phyloP scores from a whole-genome alignment of 495 filamentous ascomycete genomes.

The Astrothelium macrocarpum region DNA sequence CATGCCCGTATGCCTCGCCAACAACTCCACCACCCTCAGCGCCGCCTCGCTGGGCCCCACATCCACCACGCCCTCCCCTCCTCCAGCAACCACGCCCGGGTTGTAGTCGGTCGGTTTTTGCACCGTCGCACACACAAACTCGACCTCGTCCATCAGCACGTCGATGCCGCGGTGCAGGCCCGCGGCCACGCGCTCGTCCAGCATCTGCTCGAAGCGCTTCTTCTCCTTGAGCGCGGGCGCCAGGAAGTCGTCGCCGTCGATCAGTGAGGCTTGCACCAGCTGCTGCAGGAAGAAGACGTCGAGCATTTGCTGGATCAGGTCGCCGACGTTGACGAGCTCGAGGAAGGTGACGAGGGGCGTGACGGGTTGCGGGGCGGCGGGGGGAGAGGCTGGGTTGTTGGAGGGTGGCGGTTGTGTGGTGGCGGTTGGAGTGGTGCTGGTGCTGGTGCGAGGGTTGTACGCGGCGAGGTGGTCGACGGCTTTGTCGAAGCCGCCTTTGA shows the following conservation, averaged over 20 bases:
- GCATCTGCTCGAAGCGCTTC: conserved; percentile 97
- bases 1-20: conserved; percentile 82
- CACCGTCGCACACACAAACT: conserved; percentile 83
- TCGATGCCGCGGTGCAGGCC: conserved; percentile 96
- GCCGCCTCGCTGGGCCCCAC: conserved; percentile 77
- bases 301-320: conserved; percentile 97
- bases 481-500: conserved; percentile 82
- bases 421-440: neutral
- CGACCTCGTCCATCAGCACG: conserved; percentile 96
- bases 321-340: conserved; percentile 95
- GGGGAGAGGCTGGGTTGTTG: neutral
- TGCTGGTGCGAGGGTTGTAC: conserved; percentile 66
- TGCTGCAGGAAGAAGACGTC: conserved; percentile 98
- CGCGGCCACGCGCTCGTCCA: conserved; percentile 92
- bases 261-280: conserved; percentile 68
- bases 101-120: conserved; percentile 88
- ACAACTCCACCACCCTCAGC: conserved; percentile 66
- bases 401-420: neutral
- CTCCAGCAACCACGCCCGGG: conserved; percentile 48
- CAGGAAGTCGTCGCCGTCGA: conserved; percentile 88
- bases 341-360: conserved; percentile 91
- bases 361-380: conserved; percentile 34
- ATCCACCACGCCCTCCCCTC: conserved; percentile 44
- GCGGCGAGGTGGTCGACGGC: conserved; percentile 83
- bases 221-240: conserved; percentile 87